Evolutionary conservation across 2,329 filamentous ascomycete species (phyloP).

Genomic region (Fusarium burgessii): DNA sequence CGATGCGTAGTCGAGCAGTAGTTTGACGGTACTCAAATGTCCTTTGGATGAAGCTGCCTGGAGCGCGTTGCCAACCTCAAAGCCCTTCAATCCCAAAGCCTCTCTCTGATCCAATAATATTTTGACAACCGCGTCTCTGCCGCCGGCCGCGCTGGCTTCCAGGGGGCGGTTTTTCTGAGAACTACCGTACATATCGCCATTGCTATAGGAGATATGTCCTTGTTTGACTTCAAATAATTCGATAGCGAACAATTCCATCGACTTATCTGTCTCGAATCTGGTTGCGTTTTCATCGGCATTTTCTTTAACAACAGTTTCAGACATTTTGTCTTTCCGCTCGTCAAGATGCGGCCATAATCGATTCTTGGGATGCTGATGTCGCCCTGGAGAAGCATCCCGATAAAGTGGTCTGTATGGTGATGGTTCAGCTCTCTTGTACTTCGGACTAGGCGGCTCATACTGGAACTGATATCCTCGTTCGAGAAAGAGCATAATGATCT

Average conservation of each 20-base stretch:
- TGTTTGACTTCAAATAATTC: background rate
- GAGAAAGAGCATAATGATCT: conserved; percentile 8
- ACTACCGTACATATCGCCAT: rapidly evolving
- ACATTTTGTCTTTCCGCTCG: rapidly evolving
- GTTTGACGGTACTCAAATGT: background rate
- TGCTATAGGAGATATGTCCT: rapidly evolving
- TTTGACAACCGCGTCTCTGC: background rate
- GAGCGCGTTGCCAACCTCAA: background rate
- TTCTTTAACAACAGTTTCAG: background rate
- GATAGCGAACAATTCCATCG: background rate
- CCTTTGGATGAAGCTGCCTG: background rate
- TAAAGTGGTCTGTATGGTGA: background rate
- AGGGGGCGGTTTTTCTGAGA: background rate
- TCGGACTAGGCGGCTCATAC: background rate
- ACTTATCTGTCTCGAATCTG: background rate
- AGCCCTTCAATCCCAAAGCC: background rate
- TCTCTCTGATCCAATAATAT: background rate
- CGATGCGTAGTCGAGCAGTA: background rate
- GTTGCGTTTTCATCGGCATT: background rate
- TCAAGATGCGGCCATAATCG: background rate
- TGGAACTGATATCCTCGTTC: background rate
- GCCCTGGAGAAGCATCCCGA: background rate
- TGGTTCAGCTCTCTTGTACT: background rate
- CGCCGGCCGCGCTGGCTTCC: background rate
- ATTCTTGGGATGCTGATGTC: background rate